These are phyloP conservation scores for Ceratobasidium sp. DNA, from an alignment of 1,284 basidiomycete species.

Conservation along the genomic window DNA sequence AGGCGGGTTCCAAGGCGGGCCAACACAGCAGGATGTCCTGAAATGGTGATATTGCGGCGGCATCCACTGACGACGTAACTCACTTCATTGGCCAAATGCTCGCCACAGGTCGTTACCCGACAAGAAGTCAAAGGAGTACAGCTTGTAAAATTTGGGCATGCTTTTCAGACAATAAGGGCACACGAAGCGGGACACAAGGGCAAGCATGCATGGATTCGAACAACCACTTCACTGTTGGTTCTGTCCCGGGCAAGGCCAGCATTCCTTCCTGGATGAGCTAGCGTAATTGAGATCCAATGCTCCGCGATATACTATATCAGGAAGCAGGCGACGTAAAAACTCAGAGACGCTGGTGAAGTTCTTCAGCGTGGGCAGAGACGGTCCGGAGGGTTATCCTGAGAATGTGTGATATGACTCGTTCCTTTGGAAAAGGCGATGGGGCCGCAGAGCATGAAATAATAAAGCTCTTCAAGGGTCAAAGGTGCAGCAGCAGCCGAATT, in stretches of 20 bases:
- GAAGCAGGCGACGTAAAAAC: background rate
- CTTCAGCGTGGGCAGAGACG: background rate
- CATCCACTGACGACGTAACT: background rate
- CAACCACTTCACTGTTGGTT: background rate
- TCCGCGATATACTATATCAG: background rate
- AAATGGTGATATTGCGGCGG: slow-evolving; percentile 38
- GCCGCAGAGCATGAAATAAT: background rate
- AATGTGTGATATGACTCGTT: slow-evolving; percentile 5
- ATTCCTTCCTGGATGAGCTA: background rate
- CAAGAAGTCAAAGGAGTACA: slow-evolving; percentile 19
- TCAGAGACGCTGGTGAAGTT: slow-evolving; percentile 11
- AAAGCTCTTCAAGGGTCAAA: background rate
- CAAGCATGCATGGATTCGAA: background rate
- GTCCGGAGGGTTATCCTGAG: slow-evolving; percentile 1
- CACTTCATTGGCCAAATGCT: background rate
- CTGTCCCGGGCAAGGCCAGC: background rate
- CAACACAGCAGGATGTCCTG: slow-evolving; percentile 17
- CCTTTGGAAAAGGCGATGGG: slow-evolving; percentile 23
- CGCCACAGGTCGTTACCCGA: background rate
- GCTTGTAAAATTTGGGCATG: slow-evolving; percentile 1
- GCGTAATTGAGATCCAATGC: slow-evolving; percentile 2
- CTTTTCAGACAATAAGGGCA: background rate
- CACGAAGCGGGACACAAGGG: background rate
- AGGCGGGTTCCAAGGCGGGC: background rate
- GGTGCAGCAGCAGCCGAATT: background rate